phyloP scores from a whole-genome alignment of 2,329 filamentous ascomycete genomes.

The Trichoderma citrinoviride region DNA sequence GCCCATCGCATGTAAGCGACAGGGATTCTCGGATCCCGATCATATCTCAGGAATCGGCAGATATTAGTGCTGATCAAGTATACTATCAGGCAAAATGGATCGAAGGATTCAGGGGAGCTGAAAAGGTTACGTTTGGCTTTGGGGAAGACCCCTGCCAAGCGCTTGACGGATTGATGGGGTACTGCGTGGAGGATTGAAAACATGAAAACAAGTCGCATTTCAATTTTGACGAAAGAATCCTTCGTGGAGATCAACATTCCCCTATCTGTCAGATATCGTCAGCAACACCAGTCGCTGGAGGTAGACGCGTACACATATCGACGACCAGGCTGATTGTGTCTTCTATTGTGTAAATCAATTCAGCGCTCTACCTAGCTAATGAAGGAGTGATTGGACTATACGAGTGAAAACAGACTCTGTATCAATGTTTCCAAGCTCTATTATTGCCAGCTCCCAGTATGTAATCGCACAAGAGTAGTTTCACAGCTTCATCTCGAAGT shows the following conservation, averaged over 20 bases:
- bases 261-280: not conserved
- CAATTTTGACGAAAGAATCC: not conserved
- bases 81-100: not conserved
- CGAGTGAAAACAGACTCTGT: too few species aligned
- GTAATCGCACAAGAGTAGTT: too few species aligned
- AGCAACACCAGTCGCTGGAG: not conserved
- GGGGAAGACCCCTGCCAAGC: too few species aligned
- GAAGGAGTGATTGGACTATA: too few species aligned
- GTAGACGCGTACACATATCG: too few species aligned
- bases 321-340: too few species aligned
- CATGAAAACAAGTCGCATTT: not conserved
- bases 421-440: too few species aligned
- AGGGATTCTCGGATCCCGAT: constrained; percentile 4
- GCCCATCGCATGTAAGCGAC: not conserved
- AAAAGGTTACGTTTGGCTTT: not conserved
- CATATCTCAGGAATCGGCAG: not conserved
- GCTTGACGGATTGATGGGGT: not conserved
- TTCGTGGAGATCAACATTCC: not conserved
- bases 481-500: not conserved
- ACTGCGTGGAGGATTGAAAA: not conserved
- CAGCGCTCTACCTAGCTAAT: too few species aligned
- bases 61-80: not conserved
- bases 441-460: too few species aligned
- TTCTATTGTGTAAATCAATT: too few species aligned
- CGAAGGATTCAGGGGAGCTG: not conserved